Evolutionary conservation across 306 rosid species (phyloP), one percentile per base, ranked within the genome.

Genomic region (Trifolium repens): DNA sequence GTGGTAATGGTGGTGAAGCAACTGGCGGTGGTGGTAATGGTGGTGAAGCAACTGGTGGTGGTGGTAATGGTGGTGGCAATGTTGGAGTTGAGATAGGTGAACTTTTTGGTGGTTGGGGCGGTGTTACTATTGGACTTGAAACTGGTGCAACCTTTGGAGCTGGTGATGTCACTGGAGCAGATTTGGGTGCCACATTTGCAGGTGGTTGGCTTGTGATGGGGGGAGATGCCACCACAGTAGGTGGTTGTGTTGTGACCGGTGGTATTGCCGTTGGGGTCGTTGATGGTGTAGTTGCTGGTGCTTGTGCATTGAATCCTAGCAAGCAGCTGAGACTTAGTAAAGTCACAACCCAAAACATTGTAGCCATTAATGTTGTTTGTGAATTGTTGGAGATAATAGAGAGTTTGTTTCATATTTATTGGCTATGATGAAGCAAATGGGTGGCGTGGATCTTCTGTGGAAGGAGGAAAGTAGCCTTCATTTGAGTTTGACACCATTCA

Each of bases 71-170:
- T 26, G 91, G 88, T 5, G 96, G 92, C 52, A 19, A 65, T 11
- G 70, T 65, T 27, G 70, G 70, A 69, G 91, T 16, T 4, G 86
- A 59, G 37, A 76, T 80, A 13, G 96, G 92, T 63, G 96, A 72
- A 37, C n/a, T 62, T 67, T 77, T 57, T 22, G 97, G 96, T 17
- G 87, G 87, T 59, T 76, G 89, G 50, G 89, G 97, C 26, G 88
- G 83, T 46, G 89, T 78, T 5, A 78, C 79, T 7, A 72, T 73
- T 26, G 92, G 87, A 84, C 87, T 87, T 58, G 59, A 32, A 35
- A 84, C 75, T 2, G 98, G 92, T 46, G 89, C 81, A 49, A 71
- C 86, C 62, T 81, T 87, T 44, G 93, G 91, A 53, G 89, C 52
- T 9, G 93, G 90, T 39, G 90, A 40, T 66, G 90, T 74, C 61